Evolutionary conservation across 2,329 filamentous ascomycete genomes (phyloP).

Genomic region (Septoria petroselini): DNA sequence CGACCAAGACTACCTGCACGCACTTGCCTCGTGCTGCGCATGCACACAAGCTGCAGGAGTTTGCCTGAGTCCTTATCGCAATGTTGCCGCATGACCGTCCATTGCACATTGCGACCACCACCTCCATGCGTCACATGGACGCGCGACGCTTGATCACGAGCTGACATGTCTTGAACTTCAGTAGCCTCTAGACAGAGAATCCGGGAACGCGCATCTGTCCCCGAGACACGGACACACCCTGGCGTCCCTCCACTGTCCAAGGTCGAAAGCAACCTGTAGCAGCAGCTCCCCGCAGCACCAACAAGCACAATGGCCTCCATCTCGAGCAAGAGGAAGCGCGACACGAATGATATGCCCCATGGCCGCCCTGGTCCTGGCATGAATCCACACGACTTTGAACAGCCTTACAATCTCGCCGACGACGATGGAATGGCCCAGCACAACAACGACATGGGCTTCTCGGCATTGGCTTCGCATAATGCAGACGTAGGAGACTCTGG

Average conservation of each 20-base stretch:
- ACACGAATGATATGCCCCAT: constrained; percentile 44
- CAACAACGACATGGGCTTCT: constrained; percentile 46
- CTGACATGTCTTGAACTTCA: constrained; percentile 12
- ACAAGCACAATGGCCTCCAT: constrained; percentile 29
- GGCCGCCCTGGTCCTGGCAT: constrained; percentile 38
- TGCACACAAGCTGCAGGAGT: constrained; percentile 3
- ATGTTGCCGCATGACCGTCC: constrained; percentile 7
- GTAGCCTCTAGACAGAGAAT: constrained; percentile 1
- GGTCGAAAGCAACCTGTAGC: background rate
- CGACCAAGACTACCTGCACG: background rate
- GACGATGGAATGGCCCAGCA: constrained; percentile 38
- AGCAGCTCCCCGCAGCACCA: background rate
- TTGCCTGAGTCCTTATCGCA: constrained; percentile 3
- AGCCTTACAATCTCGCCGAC: constrained; percentile 36
- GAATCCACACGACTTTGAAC: constrained; percentile 31
- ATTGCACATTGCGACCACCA: background rate
- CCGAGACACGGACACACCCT: constrained; percentile 7
- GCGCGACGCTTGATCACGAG: constrained; percentile 8
- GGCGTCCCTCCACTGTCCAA: background rate
- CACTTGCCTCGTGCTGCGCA: background rate
- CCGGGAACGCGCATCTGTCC: constrained; percentile 1
- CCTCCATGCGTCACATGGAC: constrained; percentile 17
- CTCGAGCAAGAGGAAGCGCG: constrained; percentile 48
- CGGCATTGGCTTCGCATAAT: constrained; percentile 35
- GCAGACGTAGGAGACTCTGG: constrained; percentile 19